Base-by-base conservation (phyloP, 805 yeast genomes). In the Candida railenensis region DNA sequence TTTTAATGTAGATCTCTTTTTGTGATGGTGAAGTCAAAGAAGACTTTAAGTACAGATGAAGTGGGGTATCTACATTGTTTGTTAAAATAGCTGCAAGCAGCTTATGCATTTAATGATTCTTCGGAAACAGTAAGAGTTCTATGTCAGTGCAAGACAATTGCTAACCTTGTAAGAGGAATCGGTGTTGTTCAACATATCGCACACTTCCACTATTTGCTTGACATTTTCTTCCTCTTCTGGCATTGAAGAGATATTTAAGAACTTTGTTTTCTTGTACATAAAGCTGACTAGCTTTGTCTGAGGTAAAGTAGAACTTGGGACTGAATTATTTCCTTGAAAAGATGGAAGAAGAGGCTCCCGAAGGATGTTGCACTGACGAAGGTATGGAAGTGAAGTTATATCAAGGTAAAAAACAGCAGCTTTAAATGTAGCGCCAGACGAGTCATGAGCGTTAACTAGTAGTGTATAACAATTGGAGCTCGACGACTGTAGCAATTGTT, bases 361-460 rank as follows among this genome's bases (percentile, higher is more conserved):
- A 32, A 39, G 42, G 14, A 39, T 28, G 32, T 39, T 39, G 16
- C 42, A 39, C 30, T 39, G 42, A 16, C 42, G 42, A n/a, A 39
- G 22, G 20, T 9, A 14, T 5, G 42, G 42, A 21, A 39, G 42
- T n/a, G n/a, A n/a, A 3, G 42, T 20, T 32, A 39, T 14, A 15
- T 39, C 33, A 11, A 39, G 19, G 30, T 39, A 39, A 16, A 20
- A 9, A 8, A 39, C 33, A 12, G 16, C 12, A 16, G 42, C 42
- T 12, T 18, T 14, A 11, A 19, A 39, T 9, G 39, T 12, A 16
- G 21, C 22, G 8, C 16, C 19, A 15, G 14, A 7, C 15, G 37
- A n/a, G 5, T 14, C 19, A 9, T 20, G 12, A 4, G 39, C 39
- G 5, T 9, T 16, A 4, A 36, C 39, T 12, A 8, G 5, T 16